Evolutionary conservation across 768 basidiomycete species (phyloP).

Genomic region (Hericium alpestre): DNA sequence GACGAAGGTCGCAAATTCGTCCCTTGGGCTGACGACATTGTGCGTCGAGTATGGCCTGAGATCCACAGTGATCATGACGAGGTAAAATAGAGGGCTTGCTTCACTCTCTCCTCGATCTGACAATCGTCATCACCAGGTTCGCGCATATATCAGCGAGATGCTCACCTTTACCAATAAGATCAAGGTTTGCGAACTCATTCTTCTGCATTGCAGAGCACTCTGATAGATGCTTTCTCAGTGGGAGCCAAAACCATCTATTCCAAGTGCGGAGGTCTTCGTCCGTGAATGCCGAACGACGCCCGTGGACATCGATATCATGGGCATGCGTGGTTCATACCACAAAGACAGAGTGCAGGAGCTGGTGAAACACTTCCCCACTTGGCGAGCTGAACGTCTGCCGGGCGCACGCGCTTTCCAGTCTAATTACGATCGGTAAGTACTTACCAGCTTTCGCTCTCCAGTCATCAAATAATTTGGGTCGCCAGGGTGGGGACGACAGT

Average conservation of each 20-base stretch:
- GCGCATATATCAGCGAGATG: slow-evolving; percentile 66
- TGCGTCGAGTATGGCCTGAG: slow-evolving; percentile 61
- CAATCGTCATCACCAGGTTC: slow-evolving; percentile 35
- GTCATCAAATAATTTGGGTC: background rate
- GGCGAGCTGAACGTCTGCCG: slow-evolving; percentile 61
- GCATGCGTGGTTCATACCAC: slow-evolving; percentile 56
- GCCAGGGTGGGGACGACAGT: slow-evolving; percentile 51
- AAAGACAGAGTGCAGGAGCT: slow-evolving; percentile 47
- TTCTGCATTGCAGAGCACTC: background rate
- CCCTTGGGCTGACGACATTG: slow-evolving; percentile 62
- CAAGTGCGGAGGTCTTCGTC: slow-evolving; percentile 52
- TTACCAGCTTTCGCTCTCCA: background rate
- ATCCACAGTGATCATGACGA: slow-evolving; percentile 73
- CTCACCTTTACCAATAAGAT: slow-evolving; percentile 64
- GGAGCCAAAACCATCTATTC: slow-evolving; percentile 52
- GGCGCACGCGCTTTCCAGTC: slow-evolving; percentile 77
- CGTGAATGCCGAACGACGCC: slow-evolving; percentile 51
- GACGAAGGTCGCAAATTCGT: slow-evolving; percentile 72
- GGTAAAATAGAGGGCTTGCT: slow-evolving; percentile 25
- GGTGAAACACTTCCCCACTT: slow-evolving; percentile 51
- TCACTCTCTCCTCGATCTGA: slow-evolving; percentile 2
- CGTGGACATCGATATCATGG: slow-evolving; percentile 63
- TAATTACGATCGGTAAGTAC: slow-evolving; percentile 63
- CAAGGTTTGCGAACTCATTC: slow-evolving; percentile 31
- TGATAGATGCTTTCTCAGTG: slow-evolving; percentile 29